Evolutionary conservation across 768 basidiomycete genomes (phyloP), one percentile per base, ranked within the genome.

Genomic region (Rhodosporidiobolus sp.): DNA sequence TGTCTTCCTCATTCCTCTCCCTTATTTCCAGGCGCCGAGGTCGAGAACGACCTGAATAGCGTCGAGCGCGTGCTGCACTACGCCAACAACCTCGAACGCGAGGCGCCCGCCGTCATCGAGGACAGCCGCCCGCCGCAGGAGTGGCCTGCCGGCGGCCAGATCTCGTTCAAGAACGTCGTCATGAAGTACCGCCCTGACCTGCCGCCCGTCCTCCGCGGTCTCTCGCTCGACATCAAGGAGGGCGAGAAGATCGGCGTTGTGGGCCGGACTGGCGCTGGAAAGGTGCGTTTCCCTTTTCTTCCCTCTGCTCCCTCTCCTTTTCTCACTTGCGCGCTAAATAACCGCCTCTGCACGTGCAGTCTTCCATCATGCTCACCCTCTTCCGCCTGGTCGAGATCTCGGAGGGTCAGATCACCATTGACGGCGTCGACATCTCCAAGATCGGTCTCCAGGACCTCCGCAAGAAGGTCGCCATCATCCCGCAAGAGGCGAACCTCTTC

Each of bases 241-340:
- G 90, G 90, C 9, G 94, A 97, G 82, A 94, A 95, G 82, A 88
- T 98, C 74, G 94, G 94, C 38, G 90, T 95, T 63, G 90, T 95
- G 58, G 92, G 92, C 61, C 77, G 87, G 80, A 85, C 78, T 3
- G 88, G 87, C 3, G 86, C 87, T 0, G 87, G 86, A 26, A 55
- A 67, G 67, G 67, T 63, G 24, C 46, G 67, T 28, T 20, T 45
- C 20, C 46, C 61, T 28, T 20, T 45, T 24, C 72, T 48, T 67
- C 72, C 28, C 22, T 28, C 57, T 50, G 52, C 30, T 48, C 65
- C 28, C 61, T 46, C 49, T 43, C 56, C 11, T 54, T 48, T 60
- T 49, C 56, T n/a, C n/a, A n/a, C n/a, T n/a, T n/a, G n/a, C n/a
- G n/a, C n/a, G 64, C 87, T 87, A 77, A 86, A 85, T 71, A 63